phyloP scores from a whole-genome alignment of 495 filamentous ascomycete species.

The Thermochaetoides thermophila region DNA sequence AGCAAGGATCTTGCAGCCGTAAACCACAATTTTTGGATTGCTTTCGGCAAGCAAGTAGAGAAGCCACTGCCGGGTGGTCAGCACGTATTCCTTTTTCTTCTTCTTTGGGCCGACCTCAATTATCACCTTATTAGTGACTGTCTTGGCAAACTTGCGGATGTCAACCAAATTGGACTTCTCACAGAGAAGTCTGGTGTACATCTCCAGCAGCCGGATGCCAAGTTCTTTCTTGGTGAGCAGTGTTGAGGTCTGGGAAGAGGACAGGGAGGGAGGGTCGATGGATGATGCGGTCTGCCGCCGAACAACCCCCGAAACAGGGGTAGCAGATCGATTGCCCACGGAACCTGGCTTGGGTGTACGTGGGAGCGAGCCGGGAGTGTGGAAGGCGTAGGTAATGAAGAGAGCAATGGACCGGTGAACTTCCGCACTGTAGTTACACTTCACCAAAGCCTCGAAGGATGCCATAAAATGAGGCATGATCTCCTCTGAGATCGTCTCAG shows the following conservation, averaged over 20 bases:
- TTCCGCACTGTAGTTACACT: slow-evolving; percentile 64
- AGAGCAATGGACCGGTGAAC: slow-evolving; percentile 75
- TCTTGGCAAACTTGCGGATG: slow-evolving; percentile 79
- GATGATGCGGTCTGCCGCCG: slow-evolving; percentile 11
- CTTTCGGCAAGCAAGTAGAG: slow-evolving; percentile 83
- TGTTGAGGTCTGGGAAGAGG: slow-evolving; percentile 10
- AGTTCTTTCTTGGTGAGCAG: slow-evolving; percentile 43
- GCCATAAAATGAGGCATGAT: slow-evolving; percentile 59
- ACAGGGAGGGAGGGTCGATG: slow-evolving; percentile 9
- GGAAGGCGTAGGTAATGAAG: slow-evolving; percentile 85
- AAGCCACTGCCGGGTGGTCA: slow-evolving; percentile 60
- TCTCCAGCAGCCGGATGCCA: slow-evolving; percentile 58
- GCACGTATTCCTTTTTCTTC: slow-evolving; percentile 15
- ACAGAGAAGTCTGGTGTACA: slow-evolving; percentile 76
- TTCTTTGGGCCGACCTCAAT: slow-evolving; percentile 7
- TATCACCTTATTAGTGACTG: slow-evolving; percentile 87
- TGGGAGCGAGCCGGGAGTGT: slow-evolving; percentile 42
- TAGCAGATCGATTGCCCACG: slow-evolving; percentile 22
- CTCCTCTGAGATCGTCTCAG: slow-evolving; percentile 55
- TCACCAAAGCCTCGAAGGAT: slow-evolving; percentile 63
- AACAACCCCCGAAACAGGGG: slow-evolving; percentile 18
- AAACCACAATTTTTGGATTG: slow-evolving; percentile 65
- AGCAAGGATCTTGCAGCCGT: slow-evolving; percentile 72
- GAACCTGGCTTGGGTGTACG: slow-evolving; percentile 35
- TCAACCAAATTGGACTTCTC: slow-evolving; percentile 48